These are phyloP conservation scores for Alternaria incomplexa DNA, from an alignment of 2,329 filamentous ascomycete species.

Conservation along the genomic window DNA sequence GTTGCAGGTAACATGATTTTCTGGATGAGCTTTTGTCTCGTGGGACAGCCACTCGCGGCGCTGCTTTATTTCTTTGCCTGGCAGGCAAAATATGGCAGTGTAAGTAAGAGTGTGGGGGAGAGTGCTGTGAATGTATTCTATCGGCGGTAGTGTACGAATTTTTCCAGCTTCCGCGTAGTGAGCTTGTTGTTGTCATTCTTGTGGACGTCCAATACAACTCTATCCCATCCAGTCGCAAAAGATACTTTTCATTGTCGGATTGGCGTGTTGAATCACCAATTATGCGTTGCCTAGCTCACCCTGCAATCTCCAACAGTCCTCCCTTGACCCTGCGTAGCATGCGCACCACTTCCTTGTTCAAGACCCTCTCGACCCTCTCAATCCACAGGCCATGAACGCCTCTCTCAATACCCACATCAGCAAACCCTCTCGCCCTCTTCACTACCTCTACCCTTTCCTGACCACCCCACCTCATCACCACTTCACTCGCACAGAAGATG, in stretches of 20 bases:
- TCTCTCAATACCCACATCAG: conserved; percentile 20
- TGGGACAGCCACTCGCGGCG: conserved; percentile 91
- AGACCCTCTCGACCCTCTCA: conserved; percentile 42
- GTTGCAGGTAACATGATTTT: conserved; percentile 92
- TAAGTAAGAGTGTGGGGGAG: conserved; percentile 55
- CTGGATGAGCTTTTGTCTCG: conserved; percentile 94
- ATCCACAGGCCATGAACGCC: conserved; percentile 48
- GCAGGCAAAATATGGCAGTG: conserved; percentile 95
- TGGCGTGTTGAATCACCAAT: not conserved
- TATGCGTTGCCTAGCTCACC: not conserved
- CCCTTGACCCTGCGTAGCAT: conserved; percentile 10
- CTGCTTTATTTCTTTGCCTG: conserved; percentile 97
- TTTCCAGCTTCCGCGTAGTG: not conserved
- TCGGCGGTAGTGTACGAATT: conserved; percentile 15
- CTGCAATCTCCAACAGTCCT: not conserved
- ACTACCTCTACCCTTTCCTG: conserved; percentile 30
- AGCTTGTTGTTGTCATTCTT: not conserved
- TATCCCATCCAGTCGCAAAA: not conserved
- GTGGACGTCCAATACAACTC: not conserved
- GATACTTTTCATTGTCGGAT: not conserved
- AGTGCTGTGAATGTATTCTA: conserved; percentile 31
- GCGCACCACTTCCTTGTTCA: conserved; percentile 28
- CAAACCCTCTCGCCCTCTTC: conserved; percentile 33
- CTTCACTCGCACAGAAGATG: conserved; percentile 52
- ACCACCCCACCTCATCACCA: conserved; percentile 40